A percentile compares a stretch with the other conserved stretches of the same genome.
These are phyloP conservation scores for Delphinella strobiligena DNA, from an alignment of 2,329 filamentous ascomycete genomes.

Conservation along the genomic window DNA sequence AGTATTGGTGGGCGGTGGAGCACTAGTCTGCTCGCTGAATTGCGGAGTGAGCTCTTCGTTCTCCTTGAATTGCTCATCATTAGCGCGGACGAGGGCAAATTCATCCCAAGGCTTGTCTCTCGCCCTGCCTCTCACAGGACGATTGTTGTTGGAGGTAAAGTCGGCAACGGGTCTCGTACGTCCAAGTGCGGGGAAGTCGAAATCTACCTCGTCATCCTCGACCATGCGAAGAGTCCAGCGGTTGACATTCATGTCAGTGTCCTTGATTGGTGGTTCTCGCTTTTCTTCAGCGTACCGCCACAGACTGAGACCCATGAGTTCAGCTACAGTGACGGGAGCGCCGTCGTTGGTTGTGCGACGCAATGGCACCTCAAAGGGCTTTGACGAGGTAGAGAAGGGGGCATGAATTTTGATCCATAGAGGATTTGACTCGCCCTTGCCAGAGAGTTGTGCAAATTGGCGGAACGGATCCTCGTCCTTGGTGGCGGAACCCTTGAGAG, in stretches of 20 bases:
- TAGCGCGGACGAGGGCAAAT: conserved; percentile 66
- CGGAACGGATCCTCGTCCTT: conserved; percentile 63
- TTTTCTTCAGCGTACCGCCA: conserved; percentile 72
- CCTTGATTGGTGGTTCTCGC: conserved; percentile 51
- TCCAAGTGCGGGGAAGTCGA: conserved; percentile 70
- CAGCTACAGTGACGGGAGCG: conserved; percentile 59
- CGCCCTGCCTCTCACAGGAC: conserved; percentile 49
- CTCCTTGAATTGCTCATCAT: conserved; percentile 52
- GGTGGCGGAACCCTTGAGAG: conserved; percentile 59
- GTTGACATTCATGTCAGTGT: conserved; percentile 63
- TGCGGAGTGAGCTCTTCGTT: conserved; percentile 59
- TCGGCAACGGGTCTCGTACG: conserved; percentile 62
- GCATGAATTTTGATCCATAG: conserved; percentile 67
- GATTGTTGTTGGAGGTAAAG: conserved; percentile 69
- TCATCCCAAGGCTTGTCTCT: conserved; percentile 72
- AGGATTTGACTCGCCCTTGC: conserved; percentile 66
- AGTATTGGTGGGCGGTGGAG: conserved; percentile 2
- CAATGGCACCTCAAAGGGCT: conserved; percentile 61
- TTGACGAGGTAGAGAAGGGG: conserved; percentile 54
- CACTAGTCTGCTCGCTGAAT: conserved; percentile 43
- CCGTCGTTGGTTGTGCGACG: conserved; percentile 57
- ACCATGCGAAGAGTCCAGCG: conserved; percentile 77
- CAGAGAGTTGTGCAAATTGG: conserved; percentile 62
- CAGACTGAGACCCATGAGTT: conserved; percentile 69
- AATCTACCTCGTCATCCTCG: conserved; percentile 72